These are phyloP conservation scores for Blepharisma undulans DNA, from an alignment of 169 alveolate species.

Conservation along the genomic window DNA sequence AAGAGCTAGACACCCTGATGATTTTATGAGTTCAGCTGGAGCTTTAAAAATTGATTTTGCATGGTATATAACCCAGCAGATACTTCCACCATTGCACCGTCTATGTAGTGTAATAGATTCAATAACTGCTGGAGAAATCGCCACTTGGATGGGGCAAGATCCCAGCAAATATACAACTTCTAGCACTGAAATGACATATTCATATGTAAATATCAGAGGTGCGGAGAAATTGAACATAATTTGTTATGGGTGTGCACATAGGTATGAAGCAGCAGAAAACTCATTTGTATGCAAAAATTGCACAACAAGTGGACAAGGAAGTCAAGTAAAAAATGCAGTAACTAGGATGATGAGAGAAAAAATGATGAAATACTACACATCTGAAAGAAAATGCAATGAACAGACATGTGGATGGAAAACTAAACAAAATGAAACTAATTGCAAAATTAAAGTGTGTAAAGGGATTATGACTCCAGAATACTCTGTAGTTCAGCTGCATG, in stretches of 20 bases:
- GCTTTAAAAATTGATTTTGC: slow-evolving; percentile 79
- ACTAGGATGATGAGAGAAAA: not conserved
- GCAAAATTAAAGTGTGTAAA: not conserved
- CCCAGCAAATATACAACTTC: slow-evolving; percentile 45
- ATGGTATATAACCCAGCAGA: slow-evolving; percentile 91
- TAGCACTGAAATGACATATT: not conserved
- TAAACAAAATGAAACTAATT: not conserved
- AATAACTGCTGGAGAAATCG: slow-evolving; percentile 31
- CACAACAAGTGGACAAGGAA: not conserved
- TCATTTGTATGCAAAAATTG: not conserved
- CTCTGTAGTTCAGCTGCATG: not conserved
- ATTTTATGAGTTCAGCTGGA: slow-evolving; percentile 73
- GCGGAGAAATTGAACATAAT: not conserved
- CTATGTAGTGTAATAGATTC: slow-evolving; percentile 84
- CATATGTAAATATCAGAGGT: not conserved
- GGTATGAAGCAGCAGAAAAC: not conserved
- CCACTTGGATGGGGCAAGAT: slow-evolving; percentile 65
- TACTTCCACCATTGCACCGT: slow-evolving; percentile 91
- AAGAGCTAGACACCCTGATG: slow-evolving; percentile 90
- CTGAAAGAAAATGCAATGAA: not conserved
- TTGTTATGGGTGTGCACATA: not conserved
- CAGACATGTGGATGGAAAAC: not conserved
- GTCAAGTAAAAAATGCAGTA: not conserved
- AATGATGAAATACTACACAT: not conserved
- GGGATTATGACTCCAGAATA: not conserved